phyloP scores from a whole-genome alignment of 441 rosid species.

The Adansonia madagascariensis region DNA sequence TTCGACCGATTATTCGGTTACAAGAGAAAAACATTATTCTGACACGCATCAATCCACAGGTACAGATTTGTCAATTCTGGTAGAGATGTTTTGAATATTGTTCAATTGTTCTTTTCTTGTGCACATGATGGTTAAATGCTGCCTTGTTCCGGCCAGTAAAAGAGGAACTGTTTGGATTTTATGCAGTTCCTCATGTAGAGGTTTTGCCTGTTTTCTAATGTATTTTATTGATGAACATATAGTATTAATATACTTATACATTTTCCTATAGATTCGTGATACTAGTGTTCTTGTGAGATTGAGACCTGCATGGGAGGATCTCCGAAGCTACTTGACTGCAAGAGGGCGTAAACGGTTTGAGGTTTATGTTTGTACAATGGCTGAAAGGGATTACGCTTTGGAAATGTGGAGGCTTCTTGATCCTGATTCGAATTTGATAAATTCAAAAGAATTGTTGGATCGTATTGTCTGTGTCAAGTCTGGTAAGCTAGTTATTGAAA shows the following conservation, averaged over 20 bases:
- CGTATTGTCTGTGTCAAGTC: constrained; percentile 96
- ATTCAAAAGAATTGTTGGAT: constrained; percentile 69
- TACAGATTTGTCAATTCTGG: constrained; percentile 38
- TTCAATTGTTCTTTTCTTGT: not conserved
- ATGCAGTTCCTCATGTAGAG: not conserved
- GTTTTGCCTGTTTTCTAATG: constrained; percentile 8
- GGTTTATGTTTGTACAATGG: constrained; percentile 99
- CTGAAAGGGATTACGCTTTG: constrained; percentile 95
- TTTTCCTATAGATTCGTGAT: constrained; percentile 71
- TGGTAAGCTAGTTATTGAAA: constrained; percentile 52
- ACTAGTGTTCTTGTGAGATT: constrained; percentile 99
- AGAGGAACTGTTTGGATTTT: not conserved
- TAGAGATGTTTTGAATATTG: constrained; percentile 10
- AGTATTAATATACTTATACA: constrained; percentile 24
- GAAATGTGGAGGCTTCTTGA: constrained; percentile 99
- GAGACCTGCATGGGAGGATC: constrained; percentile 99
- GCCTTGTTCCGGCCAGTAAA: not conserved
- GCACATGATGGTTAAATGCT: not conserved
- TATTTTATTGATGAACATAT: not conserved
- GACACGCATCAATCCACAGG: constrained; percentile 95
- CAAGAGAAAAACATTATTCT: constrained; percentile 82
- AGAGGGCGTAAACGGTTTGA: constrained; percentile 98
- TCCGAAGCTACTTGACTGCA: constrained; percentile 89
- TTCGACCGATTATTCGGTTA: constrained; percentile 84
- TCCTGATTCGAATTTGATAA: constrained; percentile 91